A percentile compares a stretch with the other conserved stretches of the same genome.
phyloP scores from a whole-genome alignment of 2,329 filamentous ascomycete species.

The Stemphylium beticola region DNA sequence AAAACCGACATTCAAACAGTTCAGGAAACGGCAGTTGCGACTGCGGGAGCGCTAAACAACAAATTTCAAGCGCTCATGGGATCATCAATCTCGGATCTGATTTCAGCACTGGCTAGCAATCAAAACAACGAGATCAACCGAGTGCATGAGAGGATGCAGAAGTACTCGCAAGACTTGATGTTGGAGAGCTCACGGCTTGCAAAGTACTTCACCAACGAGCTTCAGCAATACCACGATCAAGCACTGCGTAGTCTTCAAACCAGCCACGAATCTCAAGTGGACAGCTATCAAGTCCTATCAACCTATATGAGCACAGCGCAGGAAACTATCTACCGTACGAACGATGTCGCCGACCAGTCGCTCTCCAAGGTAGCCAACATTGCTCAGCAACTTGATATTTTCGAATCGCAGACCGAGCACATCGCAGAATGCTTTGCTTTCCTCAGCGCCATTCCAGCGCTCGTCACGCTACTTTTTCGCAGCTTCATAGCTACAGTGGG shows the following conservation, averaged over 20 bases:
- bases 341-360: slow-evolving; percentile 17
- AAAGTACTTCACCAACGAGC: slow-evolving; percentile 18
- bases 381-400: slow-evolving; percentile 21
- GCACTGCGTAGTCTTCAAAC: slow-evolving; percentile 16
- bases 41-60: slow-evolving; percentile 20
- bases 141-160: slow-evolving; percentile 26
- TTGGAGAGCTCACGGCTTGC: slow-evolving; percentile 24
- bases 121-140: slow-evolving; percentile 22
- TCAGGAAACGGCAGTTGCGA: slow-evolving; percentile 28
- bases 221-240: slow-evolving; percentile 25
- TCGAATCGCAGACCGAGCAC: slow-evolving; percentile 28
- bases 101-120: slow-evolving; percentile 23
- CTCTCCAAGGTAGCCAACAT: slow-evolving; percentile 25
- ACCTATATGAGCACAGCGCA: slow-evolving; percentile 20
- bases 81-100: slow-evolving; percentile 24
- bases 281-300: slow-evolving; percentile 22
- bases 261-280: slow-evolving; percentile 28
- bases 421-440: slow-evolving; percentile 32
- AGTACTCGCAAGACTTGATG: slow-evolving; percentile 28
- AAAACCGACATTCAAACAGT: slow-evolving; percentile 24
- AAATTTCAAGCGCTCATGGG: slow-evolving; percentile 32
- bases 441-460: slow-evolving; percentile 23
- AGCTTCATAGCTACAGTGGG: slow-evolving; percentile 13
- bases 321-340: slow-evolving; percentile 18
- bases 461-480: slow-evolving; percentile 14